Evolutionary conservation across 2,329 filamentous ascomycete species (phyloP).

Genomic region (Talaromyces sp.): DNA sequence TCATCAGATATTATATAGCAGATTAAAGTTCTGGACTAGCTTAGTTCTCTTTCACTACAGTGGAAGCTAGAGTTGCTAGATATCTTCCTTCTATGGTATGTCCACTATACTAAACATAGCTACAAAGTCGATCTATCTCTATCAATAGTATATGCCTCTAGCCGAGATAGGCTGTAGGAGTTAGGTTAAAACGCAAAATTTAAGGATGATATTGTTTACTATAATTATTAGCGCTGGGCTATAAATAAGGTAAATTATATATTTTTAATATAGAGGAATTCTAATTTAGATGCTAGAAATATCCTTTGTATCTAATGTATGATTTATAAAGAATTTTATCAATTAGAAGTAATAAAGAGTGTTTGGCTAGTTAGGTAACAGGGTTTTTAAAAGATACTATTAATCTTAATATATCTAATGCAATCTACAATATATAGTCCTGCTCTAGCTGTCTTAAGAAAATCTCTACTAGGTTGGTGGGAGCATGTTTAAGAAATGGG

Average conservation of each 20-base stretch:
- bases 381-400: conserved; percentile 24
- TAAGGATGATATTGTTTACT: conserved; percentile 24
- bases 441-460: conserved; percentile 22
- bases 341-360: conserved; percentile 24
- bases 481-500: conserved; percentile 24
- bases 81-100: conserved; percentile 19
- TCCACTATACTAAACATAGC: conserved; percentile 19
- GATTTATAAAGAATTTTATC: conserved; percentile 20
- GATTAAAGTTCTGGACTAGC: conserved; percentile 18
- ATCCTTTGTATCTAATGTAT: conserved; percentile 13
- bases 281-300: neutral
- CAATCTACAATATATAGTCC: conserved; percentile 24
- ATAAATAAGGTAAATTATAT: conserved; percentile 25
- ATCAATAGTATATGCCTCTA: conserved; percentile 24
- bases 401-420: conserved; percentile 22
- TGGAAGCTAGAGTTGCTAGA: conserved; percentile 22
- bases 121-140: conserved; percentile 20
- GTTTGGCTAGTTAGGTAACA: conserved; percentile 20
- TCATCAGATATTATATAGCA: conserved; percentile 22
- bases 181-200: conserved; percentile 22
- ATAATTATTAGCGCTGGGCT: conserved; percentile 23
- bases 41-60: conserved; percentile 16
- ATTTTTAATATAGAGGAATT: conserved; percentile 2
- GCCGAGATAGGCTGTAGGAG: conserved; percentile 20
- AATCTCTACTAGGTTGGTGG: conserved; percentile 17